phyloP scores from a whole-genome alignment of 2,329 filamentous ascomycete species.

The Canariomyces notabilis region DNA sequence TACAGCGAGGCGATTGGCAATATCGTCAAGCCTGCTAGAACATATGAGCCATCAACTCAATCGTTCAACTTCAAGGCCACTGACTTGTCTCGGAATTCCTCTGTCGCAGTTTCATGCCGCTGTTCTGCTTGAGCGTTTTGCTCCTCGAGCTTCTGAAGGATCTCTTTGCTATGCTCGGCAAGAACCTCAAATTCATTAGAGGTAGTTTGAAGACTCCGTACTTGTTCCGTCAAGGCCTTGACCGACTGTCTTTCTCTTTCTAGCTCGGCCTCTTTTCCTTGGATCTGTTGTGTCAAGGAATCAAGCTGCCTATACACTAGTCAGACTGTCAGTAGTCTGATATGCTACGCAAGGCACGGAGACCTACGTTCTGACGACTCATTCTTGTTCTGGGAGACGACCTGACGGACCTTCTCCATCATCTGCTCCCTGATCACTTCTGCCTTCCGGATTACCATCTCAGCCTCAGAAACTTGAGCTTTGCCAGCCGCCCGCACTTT shows the following conservation, averaged over 20 bases:
- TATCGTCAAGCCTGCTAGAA: constrained; percentile 11
- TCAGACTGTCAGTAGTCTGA: constrained; percentile 3
- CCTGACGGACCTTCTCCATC: constrained; percentile 22
- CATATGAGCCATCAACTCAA: neutral
- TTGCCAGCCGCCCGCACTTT: constrained; percentile 33
- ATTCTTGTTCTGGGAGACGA: constrained; percentile 18
- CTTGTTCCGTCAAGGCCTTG: constrained; percentile 9
- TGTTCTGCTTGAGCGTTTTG: constrained; percentile 3
- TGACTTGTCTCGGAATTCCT: constrained; percentile 10
- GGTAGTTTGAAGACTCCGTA: constrained; percentile 14
- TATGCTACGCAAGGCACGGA: neutral
- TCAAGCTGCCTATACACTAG: constrained; percentile 20
- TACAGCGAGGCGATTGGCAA: constrained; percentile 11
- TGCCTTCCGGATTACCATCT: constrained; percentile 30
- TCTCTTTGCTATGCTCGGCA: constrained; percentile 14
- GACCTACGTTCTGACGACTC: constrained; percentile 21
- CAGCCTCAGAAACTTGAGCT: constrained; percentile 20
- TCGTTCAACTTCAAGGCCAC: neutral
- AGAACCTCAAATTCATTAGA: constrained; percentile 14
- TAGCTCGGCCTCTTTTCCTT: constrained; percentile 18
- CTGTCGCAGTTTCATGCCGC: neutral
- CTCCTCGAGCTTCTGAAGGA: constrained; percentile 15
- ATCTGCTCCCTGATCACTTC: constrained; percentile 31
- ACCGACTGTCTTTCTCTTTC: constrained; percentile 12
- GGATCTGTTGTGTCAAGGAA: constrained; percentile 11